These are phyloP conservation scores for Lentinula boryana DNA, from an alignment of 768 basidiomycete genomes.

Conservation along the genomic window DNA sequence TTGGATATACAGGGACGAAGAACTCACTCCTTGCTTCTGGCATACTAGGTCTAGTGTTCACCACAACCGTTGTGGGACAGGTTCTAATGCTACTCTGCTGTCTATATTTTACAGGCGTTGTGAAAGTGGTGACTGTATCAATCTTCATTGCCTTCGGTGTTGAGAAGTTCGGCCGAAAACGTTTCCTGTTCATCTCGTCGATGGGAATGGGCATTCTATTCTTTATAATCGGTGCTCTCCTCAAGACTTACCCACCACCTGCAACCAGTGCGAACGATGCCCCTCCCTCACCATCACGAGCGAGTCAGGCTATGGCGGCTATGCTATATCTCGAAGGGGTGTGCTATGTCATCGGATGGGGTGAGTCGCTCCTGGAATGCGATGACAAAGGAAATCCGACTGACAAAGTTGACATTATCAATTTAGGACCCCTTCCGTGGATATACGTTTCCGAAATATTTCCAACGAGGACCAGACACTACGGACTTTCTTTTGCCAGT, in stretches of 20 bases:
- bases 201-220: constrained; percentile 53
- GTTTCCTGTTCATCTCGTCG: constrained; percentile 46
- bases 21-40: constrained; percentile 72
- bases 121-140: constrained; percentile 62
- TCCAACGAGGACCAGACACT: constrained; percentile 77
- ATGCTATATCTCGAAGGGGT: constrained; percentile 60
- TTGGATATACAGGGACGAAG: constrained; percentile 55
- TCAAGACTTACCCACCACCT: constrained; percentile 49
- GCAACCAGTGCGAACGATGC: constrained; percentile 13
- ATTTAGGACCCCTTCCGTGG: constrained; percentile 41
- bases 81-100: constrained; percentile 38
- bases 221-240: constrained; percentile 59
- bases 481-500: constrained; percentile 69
- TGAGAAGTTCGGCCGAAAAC: constrained; percentile 54
- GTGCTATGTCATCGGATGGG: constrained; percentile 62
- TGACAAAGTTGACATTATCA: not conserved
- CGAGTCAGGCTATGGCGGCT: constrained; percentile 59
- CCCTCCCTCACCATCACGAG: constrained; percentile 18
- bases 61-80: not conserved
- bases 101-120: constrained; percentile 27
- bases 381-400: not conserved
- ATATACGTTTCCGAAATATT: constrained; percentile 82
- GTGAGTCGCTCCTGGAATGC: constrained; percentile 13
- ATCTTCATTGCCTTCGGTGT: constrained; percentile 67
- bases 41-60: constrained; percentile 33